Base-by-base conservation (phyloP, 108 stramenopile genomes). In the Cyclotella choctawhatcheeana region DNA sequence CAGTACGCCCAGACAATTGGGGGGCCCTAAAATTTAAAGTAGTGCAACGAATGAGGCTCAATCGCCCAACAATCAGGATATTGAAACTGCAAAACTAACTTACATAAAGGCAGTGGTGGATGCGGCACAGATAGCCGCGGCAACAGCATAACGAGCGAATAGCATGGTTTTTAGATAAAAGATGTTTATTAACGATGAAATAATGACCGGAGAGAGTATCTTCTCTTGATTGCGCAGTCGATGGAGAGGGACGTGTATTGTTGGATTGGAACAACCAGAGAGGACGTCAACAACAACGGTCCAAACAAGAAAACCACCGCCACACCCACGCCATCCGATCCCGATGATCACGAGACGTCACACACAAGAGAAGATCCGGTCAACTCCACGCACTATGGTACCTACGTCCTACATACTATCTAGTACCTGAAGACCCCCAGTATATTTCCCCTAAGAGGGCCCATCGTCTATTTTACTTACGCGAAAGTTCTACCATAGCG, bases 71-170 rank as follows among this genome's bases (percentile, higher is more conserved):
- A 63, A 16, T n/a, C 29, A 47, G 56, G 25, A 56, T 17, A 32
- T 33, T 61, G 29, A 7, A 63, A 34, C 33, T 26, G n/a, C 40
- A 59, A 44, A 21, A 14, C 2, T 18, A 47, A 76, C 83, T 84
- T 61, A 84, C 83, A 76, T 64, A 67, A 84, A 84, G 17, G 83
- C 83, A 32, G 71, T 66, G 5, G 75, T 59, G 17, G 83, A 53
- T 22, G 79, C 65, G 34, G 79, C 75, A 61, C 79, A 84, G 29
- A 84, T 67, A 47, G 79, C 83, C 69, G 74, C 44, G 34, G 79
- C 79, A 34, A 84, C 58, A 51, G 83, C 83, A 63, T 67, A 79
- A 35, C 67, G 59, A 40, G 78, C 59, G 59, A 79, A 79, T 43
- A 73, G 59, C 78, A 79, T 79, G 35, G 43, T 56, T 29, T 13